Conservation (phyloP, 2,329 filamentous ascomycete species). For the Colletotrichum neosansevieriae region DNA sequence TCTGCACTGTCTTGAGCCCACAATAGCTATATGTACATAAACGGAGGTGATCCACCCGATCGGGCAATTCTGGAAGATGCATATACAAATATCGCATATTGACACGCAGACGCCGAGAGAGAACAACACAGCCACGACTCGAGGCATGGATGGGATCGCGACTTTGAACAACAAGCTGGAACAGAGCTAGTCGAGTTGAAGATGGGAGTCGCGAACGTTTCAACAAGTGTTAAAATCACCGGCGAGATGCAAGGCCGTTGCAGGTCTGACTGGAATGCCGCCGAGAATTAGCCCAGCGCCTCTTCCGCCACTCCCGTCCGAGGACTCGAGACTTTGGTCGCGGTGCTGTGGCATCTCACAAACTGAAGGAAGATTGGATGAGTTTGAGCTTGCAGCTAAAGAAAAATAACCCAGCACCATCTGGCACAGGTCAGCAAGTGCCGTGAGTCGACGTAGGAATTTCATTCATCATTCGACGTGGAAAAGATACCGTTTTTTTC, state of each 20-base stretch:
- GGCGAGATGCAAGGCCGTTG: not conserved
- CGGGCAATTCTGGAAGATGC: too few relatives aligned
- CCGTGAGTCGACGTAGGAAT: not conserved
- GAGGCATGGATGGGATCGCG: not conserved
- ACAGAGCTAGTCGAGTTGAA: constrained; percentile 1
- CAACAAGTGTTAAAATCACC: not conserved
- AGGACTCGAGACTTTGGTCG: not conserved
- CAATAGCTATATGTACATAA: too few relatives aligned
- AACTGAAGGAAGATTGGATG: constrained; percentile 6
- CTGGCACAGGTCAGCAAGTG: constrained; percentile 7
- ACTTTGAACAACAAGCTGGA: not conserved
- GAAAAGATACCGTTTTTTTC: too few relatives aligned
- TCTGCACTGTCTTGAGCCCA: too few relatives aligned
- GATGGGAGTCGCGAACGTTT: constrained; percentile 1
- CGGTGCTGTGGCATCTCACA: not conserved
- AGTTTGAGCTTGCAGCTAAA: not conserved
- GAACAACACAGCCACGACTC: not conserved
- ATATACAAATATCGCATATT: too few relatives aligned
- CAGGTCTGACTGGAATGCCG: constrained; percentile 9
- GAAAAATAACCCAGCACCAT: not conserved
- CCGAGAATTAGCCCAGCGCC: constrained; percentile 3
- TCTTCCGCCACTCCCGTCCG: constrained; percentile 12
- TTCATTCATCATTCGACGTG: too few relatives aligned
- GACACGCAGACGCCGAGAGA: too few relatives aligned
- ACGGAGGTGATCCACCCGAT: too few relatives aligned